These are phyloP conservation scores for Trichoderma pleuroti DNA, from an alignment of 2,329 filamentous ascomycete species.

Conservation along the genomic window DNA sequence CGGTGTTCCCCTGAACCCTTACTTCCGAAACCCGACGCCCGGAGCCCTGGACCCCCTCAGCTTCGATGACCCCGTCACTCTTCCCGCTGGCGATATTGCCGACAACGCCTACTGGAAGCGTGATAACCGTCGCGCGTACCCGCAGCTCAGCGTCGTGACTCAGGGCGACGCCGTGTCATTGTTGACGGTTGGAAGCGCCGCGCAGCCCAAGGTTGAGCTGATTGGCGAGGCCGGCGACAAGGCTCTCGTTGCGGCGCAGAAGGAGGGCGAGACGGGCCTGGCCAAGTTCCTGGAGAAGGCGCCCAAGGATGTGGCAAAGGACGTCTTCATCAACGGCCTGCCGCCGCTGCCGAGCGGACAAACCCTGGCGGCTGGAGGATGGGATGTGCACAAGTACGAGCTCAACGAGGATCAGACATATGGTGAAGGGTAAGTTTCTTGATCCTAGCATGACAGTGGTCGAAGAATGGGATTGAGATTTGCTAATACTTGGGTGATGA, in stretches of 20 bases:
- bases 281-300: slow-evolving; percentile 65
- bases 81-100: slow-evolving; percentile 50
- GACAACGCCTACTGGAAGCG: slow-evolving; percentile 72
- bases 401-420: slow-evolving; percentile 68
- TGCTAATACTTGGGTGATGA: slow-evolving; percentile 29
- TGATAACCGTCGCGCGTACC: slow-evolving; percentile 79
- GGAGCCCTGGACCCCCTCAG: slow-evolving; percentile 40
- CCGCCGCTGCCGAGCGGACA: slow-evolving; percentile 82
- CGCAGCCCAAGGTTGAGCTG: slow-evolving; percentile 76
- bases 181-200: slow-evolving; percentile 78
- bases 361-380: slow-evolving; percentile 49
- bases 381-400: slow-evolving; percentile 67
- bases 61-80: slow-evolving; percentile 49
- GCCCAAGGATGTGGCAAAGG: slow-evolving; percentile 52
- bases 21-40: slow-evolving; percentile 78
- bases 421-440: slow-evolving; percentile 57
- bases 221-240: slow-evolving; percentile 58
- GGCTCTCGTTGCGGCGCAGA: slow-evolving; percentile 70
- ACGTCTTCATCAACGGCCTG: slow-evolving; percentile 73
- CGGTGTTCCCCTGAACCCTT: slow-evolving; percentile 87
- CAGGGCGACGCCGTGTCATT: slow-evolving; percentile 85
- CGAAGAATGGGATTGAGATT: background rate
- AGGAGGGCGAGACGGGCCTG: slow-evolving; percentile 71
- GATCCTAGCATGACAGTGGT: background rate
- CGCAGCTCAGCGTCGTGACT: slow-evolving; percentile 71